Evolutionary conservation across 2,329 filamentous ascomycete genomes (phyloP).

Genomic region (Penicillium janthinellum): DNA sequence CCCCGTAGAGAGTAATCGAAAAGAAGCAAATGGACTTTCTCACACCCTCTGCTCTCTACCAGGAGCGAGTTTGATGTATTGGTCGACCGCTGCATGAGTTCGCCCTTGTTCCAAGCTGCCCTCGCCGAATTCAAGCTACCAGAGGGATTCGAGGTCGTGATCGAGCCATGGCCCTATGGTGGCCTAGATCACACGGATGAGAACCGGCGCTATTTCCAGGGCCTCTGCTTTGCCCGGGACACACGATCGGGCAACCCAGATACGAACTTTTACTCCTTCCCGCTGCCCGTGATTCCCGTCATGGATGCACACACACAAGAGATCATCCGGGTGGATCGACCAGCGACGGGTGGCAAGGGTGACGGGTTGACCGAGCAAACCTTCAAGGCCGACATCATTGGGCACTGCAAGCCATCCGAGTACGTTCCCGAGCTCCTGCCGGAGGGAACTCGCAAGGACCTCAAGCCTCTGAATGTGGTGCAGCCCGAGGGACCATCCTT

Average conservation of each 20-base stretch:
- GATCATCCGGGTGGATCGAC: constrained; percentile 60
- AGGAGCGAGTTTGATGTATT: constrained; percentile 52
- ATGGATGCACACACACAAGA: constrained; percentile 60
- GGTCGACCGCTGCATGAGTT: constrained; percentile 54
- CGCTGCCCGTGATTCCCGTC: constrained; percentile 54
- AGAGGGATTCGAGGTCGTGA: constrained; percentile 57
- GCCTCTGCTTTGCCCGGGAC: constrained; percentile 54
- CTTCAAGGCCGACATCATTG: constrained; percentile 51
- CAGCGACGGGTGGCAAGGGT: constrained; percentile 54
- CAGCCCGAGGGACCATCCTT: constrained; percentile 73
- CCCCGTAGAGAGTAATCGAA: background rate
- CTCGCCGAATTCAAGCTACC: constrained; percentile 56
- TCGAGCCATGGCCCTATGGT: constrained; percentile 61
- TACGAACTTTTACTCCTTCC: constrained; percentile 65
- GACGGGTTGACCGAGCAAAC: constrained; percentile 51
- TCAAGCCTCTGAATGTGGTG: constrained; percentile 71
- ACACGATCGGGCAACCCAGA: constrained; percentile 50
- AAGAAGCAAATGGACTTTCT: background rate
- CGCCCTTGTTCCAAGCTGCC: constrained; percentile 55
- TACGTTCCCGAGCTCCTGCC: constrained; percentile 55
- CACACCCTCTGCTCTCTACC: background rate
- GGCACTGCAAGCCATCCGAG: constrained; percentile 55
- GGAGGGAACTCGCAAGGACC: constrained; percentile 49
- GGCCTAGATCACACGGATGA: constrained; percentile 53
- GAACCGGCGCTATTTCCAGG: constrained; percentile 55